Evolutionary conservation across 768 basidiomycete genomes (phyloP).

Genomic region (Mycena belliarum): DNA sequence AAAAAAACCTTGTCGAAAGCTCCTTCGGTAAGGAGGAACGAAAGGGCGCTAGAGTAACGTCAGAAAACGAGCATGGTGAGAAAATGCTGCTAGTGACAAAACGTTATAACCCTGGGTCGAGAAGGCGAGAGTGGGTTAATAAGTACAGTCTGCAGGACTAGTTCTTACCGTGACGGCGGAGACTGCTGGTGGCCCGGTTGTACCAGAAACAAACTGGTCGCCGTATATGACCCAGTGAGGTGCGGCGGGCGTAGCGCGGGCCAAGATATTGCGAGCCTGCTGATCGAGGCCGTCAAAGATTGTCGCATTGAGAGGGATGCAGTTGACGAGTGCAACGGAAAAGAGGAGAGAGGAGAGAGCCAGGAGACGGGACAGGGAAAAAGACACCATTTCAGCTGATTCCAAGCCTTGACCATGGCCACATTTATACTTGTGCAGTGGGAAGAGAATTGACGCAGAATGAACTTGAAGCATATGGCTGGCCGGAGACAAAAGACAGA

Average conservation of each 20-base stretch:
- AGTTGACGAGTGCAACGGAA: not conserved
- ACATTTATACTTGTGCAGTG: slow-evolving; percentile 1
- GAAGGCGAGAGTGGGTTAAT: slow-evolving; percentile 13
- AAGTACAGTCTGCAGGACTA: not conserved
- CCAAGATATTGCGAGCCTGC: slow-evolving; percentile 33
- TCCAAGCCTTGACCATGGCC: not conserved
- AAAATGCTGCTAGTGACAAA: slow-evolving; percentile 37
- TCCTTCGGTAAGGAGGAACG: slow-evolving; percentile 57
- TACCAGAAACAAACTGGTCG: slow-evolving; percentile 44
- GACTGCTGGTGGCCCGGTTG: slow-evolving; percentile 48
- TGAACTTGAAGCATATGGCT: not conserved
- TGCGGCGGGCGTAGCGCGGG: slow-evolving; percentile 42
- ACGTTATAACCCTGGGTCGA: slow-evolving; percentile 54
- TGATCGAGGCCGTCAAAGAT: slow-evolving; percentile 28
- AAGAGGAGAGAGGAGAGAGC: not conserved
- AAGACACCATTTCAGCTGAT: slow-evolving; percentile 1
- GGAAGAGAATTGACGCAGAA: not conserved
- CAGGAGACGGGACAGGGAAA: not conserved
- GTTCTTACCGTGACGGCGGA: slow-evolving; percentile 43
- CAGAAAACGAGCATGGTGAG: not conserved
- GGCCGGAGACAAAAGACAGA: not conserved
- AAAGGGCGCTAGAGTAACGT: slow-evolving; percentile 37
- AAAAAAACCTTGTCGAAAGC: slow-evolving; percentile 52
- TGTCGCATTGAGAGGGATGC: not conserved
- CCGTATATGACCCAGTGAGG: slow-evolving; percentile 51